These are phyloP conservation scores for Straminergon stramineum DNA, from an alignment of 225 moss, liverwort and hornwort species.

Conservation along the genomic window DNA sequence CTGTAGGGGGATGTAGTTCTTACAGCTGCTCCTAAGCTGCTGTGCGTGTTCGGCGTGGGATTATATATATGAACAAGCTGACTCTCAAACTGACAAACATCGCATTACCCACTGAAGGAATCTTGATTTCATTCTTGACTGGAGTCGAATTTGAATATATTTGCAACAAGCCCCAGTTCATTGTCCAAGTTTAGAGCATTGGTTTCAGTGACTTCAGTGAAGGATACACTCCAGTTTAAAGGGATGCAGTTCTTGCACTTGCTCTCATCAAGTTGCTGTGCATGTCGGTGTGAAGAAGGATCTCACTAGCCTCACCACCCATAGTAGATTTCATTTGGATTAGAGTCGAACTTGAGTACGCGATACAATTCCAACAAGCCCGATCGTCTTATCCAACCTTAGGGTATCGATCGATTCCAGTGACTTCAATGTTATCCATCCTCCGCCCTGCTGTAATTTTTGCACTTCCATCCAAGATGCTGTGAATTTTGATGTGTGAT, in stretches of 20 bases:
- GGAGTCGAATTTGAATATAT: neutral
- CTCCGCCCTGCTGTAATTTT: neutral
- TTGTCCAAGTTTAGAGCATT: neutral
- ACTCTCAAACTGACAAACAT: neutral
- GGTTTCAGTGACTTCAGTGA: neutral
- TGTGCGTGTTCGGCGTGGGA: too few species aligned
- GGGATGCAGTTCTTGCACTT: neutral
- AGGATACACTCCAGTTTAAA: too few species aligned
- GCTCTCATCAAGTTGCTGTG: neutral
- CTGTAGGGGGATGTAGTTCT: neutral
- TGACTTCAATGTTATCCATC: too few species aligned
- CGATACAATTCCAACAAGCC: too few species aligned
- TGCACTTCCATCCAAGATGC: neutral
- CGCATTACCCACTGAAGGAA: neutral
- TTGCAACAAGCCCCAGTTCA: neutral
- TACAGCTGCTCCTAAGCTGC: neutral
- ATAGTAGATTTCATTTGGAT: neutral
- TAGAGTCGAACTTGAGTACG: neutral
- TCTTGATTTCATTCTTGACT: neutral
- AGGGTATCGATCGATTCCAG: neutral
- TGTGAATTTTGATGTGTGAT: neutral
- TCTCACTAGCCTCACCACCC: neutral
- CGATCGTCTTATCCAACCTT: neutral
- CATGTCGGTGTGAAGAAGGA: neutral
- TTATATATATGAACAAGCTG: too few species aligned